Conservation (phyloP, 768 basidiomycete genomes). For the Austroboletus festivus region DNA sequence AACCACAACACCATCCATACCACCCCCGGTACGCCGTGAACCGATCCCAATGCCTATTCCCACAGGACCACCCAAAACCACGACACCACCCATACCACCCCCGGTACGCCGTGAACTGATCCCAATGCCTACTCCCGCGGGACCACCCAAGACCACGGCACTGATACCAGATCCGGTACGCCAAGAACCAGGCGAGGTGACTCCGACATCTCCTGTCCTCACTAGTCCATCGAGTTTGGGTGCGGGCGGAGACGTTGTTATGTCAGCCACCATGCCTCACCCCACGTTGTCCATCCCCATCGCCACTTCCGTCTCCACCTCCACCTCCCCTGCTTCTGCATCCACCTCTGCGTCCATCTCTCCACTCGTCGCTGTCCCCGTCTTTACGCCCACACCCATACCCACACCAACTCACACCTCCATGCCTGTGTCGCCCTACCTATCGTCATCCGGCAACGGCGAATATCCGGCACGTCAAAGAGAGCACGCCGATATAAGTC, state of each 20-base stretch:
- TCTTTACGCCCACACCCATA: too few relatives aligned
- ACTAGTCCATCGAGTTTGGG: neutral
- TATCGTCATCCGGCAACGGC: neutral
- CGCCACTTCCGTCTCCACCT: neutral
- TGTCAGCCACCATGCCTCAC: neutral
- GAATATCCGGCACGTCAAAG: neutral
- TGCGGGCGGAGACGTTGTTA: neutral
- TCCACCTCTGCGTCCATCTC: too few relatives aligned
- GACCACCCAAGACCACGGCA: neutral
- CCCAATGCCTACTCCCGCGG: neutral
- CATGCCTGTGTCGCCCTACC: too few relatives aligned
- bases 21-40: too few relatives aligned
- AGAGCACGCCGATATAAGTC: neutral
- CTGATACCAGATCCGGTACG: too few relatives aligned
- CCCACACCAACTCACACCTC: neutral
- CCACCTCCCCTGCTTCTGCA: neutral
- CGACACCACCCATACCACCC: neutral
- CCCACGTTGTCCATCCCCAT: neutral
- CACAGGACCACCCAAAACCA: neutral
- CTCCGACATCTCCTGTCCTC: neutral
- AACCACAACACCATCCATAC: neutral
- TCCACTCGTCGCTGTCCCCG: too few relatives aligned
- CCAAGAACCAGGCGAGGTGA: slow-evolving; percentile 12
- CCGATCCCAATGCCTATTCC: neutral
- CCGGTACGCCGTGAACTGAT: too few relatives aligned